phyloP scores from a whole-genome alignment of 2,329 filamentous ascomycete species.

The Huntiella moniliformis region DNA sequence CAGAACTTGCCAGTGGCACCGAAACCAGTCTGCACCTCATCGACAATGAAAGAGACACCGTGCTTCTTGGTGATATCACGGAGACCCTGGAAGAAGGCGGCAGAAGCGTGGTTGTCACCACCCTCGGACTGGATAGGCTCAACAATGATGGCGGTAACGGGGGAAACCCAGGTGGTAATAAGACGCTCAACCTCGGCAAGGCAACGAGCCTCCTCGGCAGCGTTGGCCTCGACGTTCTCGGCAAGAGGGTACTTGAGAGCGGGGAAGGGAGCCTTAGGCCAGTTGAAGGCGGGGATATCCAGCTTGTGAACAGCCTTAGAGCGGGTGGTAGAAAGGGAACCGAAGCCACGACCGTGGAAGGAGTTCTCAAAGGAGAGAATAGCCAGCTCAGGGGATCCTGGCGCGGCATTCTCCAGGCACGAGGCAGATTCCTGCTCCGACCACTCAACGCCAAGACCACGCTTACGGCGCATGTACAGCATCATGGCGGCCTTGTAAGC shows the following conservation, averaged over 20 bases:
- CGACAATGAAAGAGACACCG: slow-evolving; percentile 70
- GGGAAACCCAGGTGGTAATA: slow-evolving; percentile 59
- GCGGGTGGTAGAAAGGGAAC: slow-evolving; percentile 69
- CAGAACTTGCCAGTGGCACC: slow-evolving; percentile 89
- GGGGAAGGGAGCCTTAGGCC: slow-evolving; percentile 81
- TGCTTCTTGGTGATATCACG: slow-evolving; percentile 61
- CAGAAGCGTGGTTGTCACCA: slow-evolving; percentile 82
- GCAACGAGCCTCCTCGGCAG: slow-evolving; percentile 60
- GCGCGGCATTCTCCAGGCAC: slow-evolving; percentile 62
- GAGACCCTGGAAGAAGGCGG: slow-evolving; percentile 70
- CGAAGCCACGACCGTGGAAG: slow-evolving; percentile 84
- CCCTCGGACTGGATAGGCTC: slow-evolving; percentile 90
- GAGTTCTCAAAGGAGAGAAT: slow-evolving; percentile 77
- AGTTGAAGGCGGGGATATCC: slow-evolving; percentile 87
- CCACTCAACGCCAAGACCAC: slow-evolving; percentile 74
- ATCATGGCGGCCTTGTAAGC: slow-evolving; percentile 95
- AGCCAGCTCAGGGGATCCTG: slow-evolving; percentile 57
- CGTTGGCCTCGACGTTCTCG: slow-evolving; percentile 61
- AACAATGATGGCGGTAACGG: slow-evolving; percentile 64
- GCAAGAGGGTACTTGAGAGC: slow-evolving; percentile 72
- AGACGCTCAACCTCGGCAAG: slow-evolving; percentile 69
- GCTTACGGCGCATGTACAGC: slow-evolving; percentile 55
- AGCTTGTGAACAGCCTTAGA: slow-evolving; percentile 91
- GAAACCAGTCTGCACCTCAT: slow-evolving; percentile 81
- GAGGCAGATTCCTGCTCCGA: slow-evolving; percentile 54